Percentiles rank a stretch among this genome's conserved stretches.
Conservation (phyloP, 116 monocot genomes). For the Dioscorea cayenensis region DNA sequence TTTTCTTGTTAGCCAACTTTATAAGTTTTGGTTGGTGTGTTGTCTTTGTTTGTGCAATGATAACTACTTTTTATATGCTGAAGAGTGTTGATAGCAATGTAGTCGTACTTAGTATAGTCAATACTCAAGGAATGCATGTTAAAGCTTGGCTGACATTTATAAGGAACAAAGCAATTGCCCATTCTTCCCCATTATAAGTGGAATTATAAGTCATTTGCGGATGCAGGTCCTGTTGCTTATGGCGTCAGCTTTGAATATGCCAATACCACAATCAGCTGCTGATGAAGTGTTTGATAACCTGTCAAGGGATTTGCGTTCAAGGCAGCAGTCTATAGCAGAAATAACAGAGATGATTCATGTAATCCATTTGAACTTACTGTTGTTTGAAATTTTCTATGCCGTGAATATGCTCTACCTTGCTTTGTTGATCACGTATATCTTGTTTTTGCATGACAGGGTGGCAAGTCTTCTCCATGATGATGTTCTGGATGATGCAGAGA, state of each 20-base stretch:
- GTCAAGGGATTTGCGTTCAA: conserved; percentile 39
- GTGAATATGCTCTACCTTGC: neutral
- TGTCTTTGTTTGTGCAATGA: neutral
- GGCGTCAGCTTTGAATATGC: conserved; percentile 67
- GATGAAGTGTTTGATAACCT: conserved; percentile 24
- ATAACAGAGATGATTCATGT: conserved; percentile 97
- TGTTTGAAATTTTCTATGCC: neutral
- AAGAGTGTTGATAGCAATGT: too few species aligned
- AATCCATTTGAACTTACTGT: conserved; percentile 2
- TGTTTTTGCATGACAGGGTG: conserved; percentile 36
- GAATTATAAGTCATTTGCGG: neutral
- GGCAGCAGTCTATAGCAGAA: conserved; percentile 64
- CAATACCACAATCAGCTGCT: conserved; percentile 27
- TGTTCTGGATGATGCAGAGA: conserved; percentile 96
- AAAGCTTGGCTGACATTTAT: neutral
- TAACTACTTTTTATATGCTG: too few species aligned
- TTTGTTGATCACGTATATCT: neutral
- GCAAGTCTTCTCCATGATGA: conserved; percentile 99
- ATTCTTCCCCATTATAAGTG: neutral
- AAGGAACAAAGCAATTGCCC: neutral
- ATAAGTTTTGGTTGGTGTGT: neutral
- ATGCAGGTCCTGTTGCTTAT: conserved; percentile 67
- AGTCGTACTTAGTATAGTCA: too few species aligned
- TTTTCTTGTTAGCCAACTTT: neutral
- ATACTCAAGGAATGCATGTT: too few species aligned